Base-by-base conservation (phyloP, 306 rosid species). In the Alnus rubra region DNA sequence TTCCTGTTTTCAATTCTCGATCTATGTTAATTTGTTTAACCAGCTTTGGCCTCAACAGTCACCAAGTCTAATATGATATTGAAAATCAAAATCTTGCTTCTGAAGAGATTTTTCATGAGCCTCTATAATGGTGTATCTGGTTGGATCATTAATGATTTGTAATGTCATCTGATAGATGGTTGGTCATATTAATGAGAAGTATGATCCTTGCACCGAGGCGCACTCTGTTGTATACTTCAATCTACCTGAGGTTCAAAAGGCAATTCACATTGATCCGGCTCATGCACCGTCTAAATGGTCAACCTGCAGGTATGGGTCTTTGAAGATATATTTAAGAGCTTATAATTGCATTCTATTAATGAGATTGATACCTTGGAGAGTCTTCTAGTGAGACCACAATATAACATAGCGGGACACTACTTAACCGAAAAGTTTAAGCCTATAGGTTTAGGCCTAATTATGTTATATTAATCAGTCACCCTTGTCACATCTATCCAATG, bases 171-270 rank as follows among this genome's bases (percentile, higher is more conserved):
- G 45, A 23, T 81, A 92, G 97, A 84, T 23, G 86, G 71, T 86
- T 54, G 94, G 93, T 53, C 90, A 70, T 67, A 74, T 90, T 71
- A 68, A 75, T 76, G 68, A 78, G 73, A 82, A 5, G n/a, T 94
- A 92, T 81, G 98, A 94, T 91, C 98, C 98, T 82, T 94, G 97
- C 89, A 90, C 97, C 0, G 93, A 92, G 89, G 76, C 19, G 51
- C 93, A 92, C 79, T 86, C 94, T 64, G 70, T 53, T 55, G 79
- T 70, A 30, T 94, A 90, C 89, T 94, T 92, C 88, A 94, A 94
- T 84, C 89, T 53, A 74, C 97, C 92, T 0, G 89, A 90, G 85
- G 98, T 94, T 74, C 97, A 94, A 75, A 83, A 15, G 72, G 83
- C 74, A 48, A 97, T 94, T 82, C 94, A 92, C 73, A 93, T 92